A percentile compares a stretch with the other conserved stretches of the same genome.
Evolutionary conservation across 2,329 filamentous ascomycete species (phyloP).

Genomic region (Sclerotinia spermophila): DNA sequence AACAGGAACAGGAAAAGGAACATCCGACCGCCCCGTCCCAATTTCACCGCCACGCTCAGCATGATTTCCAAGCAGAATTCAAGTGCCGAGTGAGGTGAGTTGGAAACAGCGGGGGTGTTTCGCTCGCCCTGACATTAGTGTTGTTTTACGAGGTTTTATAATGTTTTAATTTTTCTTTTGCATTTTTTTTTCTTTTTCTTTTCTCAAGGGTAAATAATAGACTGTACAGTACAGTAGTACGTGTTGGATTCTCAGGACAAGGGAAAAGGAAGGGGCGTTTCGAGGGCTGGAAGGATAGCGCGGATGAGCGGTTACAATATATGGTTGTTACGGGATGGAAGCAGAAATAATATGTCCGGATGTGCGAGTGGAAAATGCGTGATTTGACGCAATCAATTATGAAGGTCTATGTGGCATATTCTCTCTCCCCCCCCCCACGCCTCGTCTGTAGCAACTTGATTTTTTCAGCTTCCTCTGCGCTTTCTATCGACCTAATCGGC

Average conservation of each 20-base stretch:
- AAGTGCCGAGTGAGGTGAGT: not conserved
- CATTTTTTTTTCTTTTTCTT: not conserved
- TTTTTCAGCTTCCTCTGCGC: not conserved
- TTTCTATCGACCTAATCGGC: not conserved
- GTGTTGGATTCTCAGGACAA: not conserved
- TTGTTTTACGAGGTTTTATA: not conserved
- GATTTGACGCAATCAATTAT: not conserved
- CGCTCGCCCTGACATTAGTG: slow-evolving; percentile 2
- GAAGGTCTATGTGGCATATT: not conserved
- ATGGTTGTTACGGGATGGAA: not conserved
- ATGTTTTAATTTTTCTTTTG: not conserved
- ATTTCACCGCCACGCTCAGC: not conserved
- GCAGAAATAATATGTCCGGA: not conserved
- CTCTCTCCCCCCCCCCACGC: too few species aligned
- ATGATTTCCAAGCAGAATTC: not conserved
- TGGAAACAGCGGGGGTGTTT: not conserved
- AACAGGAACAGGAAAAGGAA: not conserved
- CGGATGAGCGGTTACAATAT: not conserved
- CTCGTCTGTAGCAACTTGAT: not conserved
- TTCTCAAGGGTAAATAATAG: not conserved
- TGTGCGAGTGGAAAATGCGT: not conserved
- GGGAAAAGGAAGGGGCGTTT: not conserved
- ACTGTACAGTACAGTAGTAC: too few species aligned
- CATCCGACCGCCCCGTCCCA: not conserved
- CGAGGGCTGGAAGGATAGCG: too few species aligned